Base-by-base conservation (phyloP, 2,329 filamentous ascomycete genomes). In the Trichocomaceae sp. region DNA sequence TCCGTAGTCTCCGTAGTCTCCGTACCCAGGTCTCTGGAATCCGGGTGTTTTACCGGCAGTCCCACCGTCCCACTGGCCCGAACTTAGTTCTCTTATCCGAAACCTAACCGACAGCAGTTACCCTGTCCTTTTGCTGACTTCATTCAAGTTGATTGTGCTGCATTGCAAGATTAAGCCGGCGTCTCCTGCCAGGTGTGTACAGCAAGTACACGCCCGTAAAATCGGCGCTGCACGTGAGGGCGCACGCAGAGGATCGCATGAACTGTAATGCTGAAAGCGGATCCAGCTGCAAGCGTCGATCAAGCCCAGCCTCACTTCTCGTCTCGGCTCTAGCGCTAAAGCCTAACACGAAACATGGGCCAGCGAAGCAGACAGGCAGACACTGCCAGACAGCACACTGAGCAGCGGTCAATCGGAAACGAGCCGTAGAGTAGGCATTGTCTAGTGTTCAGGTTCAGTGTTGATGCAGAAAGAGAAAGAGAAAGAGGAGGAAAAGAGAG, bases 261-360 rank as follows among this genome's bases (percentile, higher is more conserved):
- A 9, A 26, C 7, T 26, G 23, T 15, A 33, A 55, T 55, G 47
- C 48, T 48, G 54, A 46, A 56, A 52, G 47, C 54, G 54, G 33
- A 50, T 22, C 53, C 47, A 22, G 20, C 53, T 37, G 47, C 53
- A 55, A 52, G 54, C 50, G 54, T 48, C 54, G 54, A 56, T 52
- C 50, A 37, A 56, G 33, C 23, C 42, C 44, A 49, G 54, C 54
- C 54, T 56, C 54, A 56, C 54, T 56, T 52, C 41, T 35, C 47
- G 44, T 20, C 19, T 26, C n/a, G n/a, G n/a, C n/a, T 22, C 29
- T 46, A 44, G 33, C 29, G 44, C 41, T 46, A 52, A 33, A 26
- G 35, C 29, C 41, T 46, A 52, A 33, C 41, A 37, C 29, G 29
- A 52, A 46, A 52, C 49, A 52, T 26, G 49, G 41, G 26, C 41